Evolutionary conservation across 768 basidiomycete species (phyloP), one percentile per base, ranked within the genome.

Genomic region (Agaricus subrufescens): DNA sequence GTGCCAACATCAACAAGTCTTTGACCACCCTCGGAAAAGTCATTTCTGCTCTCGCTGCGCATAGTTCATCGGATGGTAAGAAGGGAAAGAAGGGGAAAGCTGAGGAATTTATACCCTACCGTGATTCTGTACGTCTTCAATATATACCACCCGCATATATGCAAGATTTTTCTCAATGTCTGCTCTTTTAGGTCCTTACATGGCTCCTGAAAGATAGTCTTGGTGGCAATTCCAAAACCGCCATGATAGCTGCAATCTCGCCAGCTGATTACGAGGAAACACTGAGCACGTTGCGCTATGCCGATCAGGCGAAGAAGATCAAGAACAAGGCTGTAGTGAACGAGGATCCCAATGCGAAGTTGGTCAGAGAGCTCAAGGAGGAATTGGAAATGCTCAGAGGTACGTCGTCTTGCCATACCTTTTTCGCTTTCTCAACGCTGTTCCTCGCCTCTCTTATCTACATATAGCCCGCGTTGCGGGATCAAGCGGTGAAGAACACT

Each of bases 191-290:
- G 91, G 92, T 98, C 61, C 78, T 99, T 56, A 99, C 97, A 34
- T 99, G 97, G 97, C 77, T 99, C 27, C 75, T 99, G 62, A 99
- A 99, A 73, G 97, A 99, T 75, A 94, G 92, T 68, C 76, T 98
- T 51, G 97, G 97, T 23, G 97, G 92, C 5, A 96, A 96, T 73
- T 94, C 91, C 34, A 96, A 97, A 76, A 99, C 96, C 3, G 94
- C 96, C 4, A 98, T 99, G 97, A 98, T 99, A 61, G 97, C 97
- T 50, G 97, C 97, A 39, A 98, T 99, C 59, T 86, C 94, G 45
- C 95, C 94, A n/a, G 95, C 94, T 46, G 94, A 98, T 73, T 98
- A 98, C 66, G 96, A 98, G 62, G 96, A 98, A 71, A 98, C 96
- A 14, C 76, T 98, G 59, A 93, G 93, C 72, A 98, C 96, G 2